Conservation (phyloP, 768 basidiomycete species). For the Rhodotorula kratochvilovae region DNA sequence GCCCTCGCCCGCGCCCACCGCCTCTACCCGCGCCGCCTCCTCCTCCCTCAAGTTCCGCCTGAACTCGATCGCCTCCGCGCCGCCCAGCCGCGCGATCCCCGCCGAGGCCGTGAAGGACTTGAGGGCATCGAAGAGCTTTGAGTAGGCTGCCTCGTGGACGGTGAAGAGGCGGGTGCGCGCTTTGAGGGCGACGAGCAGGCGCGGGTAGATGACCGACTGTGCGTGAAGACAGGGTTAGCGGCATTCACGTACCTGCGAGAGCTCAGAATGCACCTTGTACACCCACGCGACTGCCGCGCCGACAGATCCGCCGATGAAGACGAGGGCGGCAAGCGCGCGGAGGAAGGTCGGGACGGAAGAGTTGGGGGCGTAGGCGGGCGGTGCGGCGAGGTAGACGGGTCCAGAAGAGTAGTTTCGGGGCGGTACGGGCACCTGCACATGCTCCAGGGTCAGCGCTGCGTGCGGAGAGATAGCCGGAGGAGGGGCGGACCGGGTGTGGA, state of each 20-base stretch:
- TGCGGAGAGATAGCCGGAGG: background rate
- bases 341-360: slow-evolving; percentile 29
- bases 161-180: slow-evolving; percentile 2
- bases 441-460: slow-evolving; percentile 5
- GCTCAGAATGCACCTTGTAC: slow-evolving; percentile 18
- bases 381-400: slow-evolving; percentile 28
- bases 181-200: slow-evolving; percentile 23
- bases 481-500: background rate
- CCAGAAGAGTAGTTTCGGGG: slow-evolving; percentile 30
- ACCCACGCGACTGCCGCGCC: slow-evolving; percentile 12
- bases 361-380: slow-evolving; percentile 30
- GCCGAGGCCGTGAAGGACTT: no score
- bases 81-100: slow-evolving; percentile 4
- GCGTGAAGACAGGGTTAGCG: background rate
- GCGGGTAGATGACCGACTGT: slow-evolving; percentile 24
- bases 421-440: slow-evolving; percentile 25
- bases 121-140: background rate
- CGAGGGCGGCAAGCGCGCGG: slow-evolving; percentile 5
- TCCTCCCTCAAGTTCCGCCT: background rate
- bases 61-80: slow-evolving; percentile 6
- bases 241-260: background rate
- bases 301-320: slow-evolving; percentile 21
- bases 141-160: background rate
- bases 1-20: background rate
- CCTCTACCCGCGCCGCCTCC: background rate